phyloP scores from a whole-genome alignment of 768 basidiomycete species.

The Botryobasidium botryosum region DNA sequence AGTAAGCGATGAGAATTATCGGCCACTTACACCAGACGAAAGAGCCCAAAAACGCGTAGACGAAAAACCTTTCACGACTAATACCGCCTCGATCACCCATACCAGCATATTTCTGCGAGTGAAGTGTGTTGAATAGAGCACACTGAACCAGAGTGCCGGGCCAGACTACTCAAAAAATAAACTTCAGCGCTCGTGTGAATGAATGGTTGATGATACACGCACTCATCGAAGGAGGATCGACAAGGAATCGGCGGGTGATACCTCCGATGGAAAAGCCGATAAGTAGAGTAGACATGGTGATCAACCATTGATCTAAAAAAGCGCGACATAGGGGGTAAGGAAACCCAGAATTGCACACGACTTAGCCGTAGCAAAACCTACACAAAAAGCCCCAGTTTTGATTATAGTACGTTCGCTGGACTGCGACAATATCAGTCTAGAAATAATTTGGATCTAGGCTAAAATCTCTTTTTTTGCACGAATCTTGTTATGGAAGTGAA shows the following conservation, averaged over 20 bases:
- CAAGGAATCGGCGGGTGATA: conserved; percentile 46
- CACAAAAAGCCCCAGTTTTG: conserved; percentile 13
- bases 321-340: not conserved
- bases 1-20: no score
- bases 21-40: conserved; percentile 29
- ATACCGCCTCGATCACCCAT: conserved; percentile 52
- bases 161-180: no score
- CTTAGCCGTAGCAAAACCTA: no score
- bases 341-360: not conserved
- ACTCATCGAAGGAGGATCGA: conserved; percentile 13
- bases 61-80: conserved; percentile 66
- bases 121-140: conserved; percentile 61
- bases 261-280: conserved; percentile 78
- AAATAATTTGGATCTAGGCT: no score
- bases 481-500: no score
- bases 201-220: no score
- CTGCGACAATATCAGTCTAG: conserved; percentile 18
- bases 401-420: conserved; percentile 16
- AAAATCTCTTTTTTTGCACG: no score
- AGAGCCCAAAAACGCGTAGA: conserved; percentile 37
- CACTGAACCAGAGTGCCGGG: conserved; percentile 33
- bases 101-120: conserved; percentile 43
- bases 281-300: conserved; percentile 26
- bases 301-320: conserved; percentile 10
- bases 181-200: not conserved